Percentiles rank a stretch among this genome's conserved stretches.
Conservation (phyloP, 2,329 filamentous ascomycete species). For the Penicillium sp. region DNA sequence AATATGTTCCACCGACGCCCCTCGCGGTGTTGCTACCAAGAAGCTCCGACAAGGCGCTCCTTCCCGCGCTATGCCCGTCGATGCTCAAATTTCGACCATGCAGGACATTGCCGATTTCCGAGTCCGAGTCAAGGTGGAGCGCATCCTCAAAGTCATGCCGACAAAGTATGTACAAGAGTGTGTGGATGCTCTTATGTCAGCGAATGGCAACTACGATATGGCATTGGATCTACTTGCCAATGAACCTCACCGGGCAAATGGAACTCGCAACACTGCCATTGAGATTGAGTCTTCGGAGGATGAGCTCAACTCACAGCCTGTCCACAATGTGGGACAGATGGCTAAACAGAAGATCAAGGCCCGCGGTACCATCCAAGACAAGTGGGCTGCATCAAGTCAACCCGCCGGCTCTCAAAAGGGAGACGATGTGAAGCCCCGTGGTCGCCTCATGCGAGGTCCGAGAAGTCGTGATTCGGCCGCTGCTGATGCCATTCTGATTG, state of each 20-base stretch:
- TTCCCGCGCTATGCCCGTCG: slow-evolving; percentile 50
- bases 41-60: slow-evolving; percentile 45
- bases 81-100: slow-evolving; percentile 45
- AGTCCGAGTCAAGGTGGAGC: slow-evolving; percentile 53
- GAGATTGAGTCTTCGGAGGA: slow-evolving; percentile 43
- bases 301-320: slow-evolving; percentile 34
- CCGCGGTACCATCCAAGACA: slow-evolving; percentile 60
- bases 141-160: slow-evolving; percentile 54
- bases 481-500: slow-evolving; percentile 17
- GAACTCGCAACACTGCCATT: slow-evolving; percentile 34
- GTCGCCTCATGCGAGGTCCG: slow-evolving; percentile 43
- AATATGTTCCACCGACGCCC: slow-evolving; percentile 42
- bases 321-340: slow-evolving; percentile 20
- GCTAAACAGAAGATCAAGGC: slow-evolving; percentile 58
- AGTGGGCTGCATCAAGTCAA: slow-evolving; percentile 55
- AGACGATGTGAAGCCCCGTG: slow-evolving; percentile 35
- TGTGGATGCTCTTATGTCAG: slow-evolving; percentile 52
- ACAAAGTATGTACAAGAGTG: slow-evolving; percentile 50
- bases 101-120: slow-evolving; percentile 55
- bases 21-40: slow-evolving; percentile 41
- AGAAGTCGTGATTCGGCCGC: slow-evolving; percentile 33
- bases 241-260: slow-evolving; percentile 3
- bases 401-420: slow-evolving; percentile 19
- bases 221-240: slow-evolving; percentile 53
- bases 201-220: slow-evolving; percentile 57